Percentiles rank a stretch among this genome's conserved stretches.
These are phyloP conservation scores for Pseudonitzschia delicatissima DNA, from an alignment of 108 stramenopile genomes.

Conservation along the genomic window DNA sequence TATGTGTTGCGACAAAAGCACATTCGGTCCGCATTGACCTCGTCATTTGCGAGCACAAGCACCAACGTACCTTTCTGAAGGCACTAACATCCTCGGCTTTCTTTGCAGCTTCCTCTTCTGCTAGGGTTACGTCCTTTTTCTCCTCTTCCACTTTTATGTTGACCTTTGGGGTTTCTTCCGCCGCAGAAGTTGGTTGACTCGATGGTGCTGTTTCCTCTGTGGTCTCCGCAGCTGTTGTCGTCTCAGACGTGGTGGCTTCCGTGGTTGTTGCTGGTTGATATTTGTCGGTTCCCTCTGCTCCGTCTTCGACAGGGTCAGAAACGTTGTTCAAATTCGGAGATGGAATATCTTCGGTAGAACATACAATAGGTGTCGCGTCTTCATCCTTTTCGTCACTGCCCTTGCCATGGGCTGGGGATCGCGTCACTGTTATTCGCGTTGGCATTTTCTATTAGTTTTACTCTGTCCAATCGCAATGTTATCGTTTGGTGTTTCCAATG, in stretches of 20 bases:
- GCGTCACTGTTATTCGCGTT: conserved; percentile 9
- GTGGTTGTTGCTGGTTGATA: background rate
- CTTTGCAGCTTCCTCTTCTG: background rate
- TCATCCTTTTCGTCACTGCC: background rate
- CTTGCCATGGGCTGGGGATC: background rate
- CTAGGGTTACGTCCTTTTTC: background rate
- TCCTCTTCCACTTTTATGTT: background rate
- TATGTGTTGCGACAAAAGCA: too few relatives aligned
- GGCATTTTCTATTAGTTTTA: conserved; percentile 12
- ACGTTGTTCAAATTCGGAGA: too few relatives aligned
- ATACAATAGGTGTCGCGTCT: background rate
- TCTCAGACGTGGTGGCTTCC: background rate
- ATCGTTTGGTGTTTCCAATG: too few relatives aligned
- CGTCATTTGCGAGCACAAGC: background rate
- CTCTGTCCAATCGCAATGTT: too few relatives aligned
- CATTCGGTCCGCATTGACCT: background rate
- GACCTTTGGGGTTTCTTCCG: background rate
- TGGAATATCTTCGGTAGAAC: too few relatives aligned
- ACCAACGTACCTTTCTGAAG: background rate
- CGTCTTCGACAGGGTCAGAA: background rate
- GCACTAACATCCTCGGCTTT: background rate
- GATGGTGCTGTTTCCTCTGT: background rate
- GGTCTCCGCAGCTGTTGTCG: background rate
- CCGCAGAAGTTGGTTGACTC: background rate
- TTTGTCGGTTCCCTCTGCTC: background rate